Evolutionary conservation across 2,329 filamentous ascomycete species (phyloP).

Genomic region (Penicillium corylophilum): DNA sequence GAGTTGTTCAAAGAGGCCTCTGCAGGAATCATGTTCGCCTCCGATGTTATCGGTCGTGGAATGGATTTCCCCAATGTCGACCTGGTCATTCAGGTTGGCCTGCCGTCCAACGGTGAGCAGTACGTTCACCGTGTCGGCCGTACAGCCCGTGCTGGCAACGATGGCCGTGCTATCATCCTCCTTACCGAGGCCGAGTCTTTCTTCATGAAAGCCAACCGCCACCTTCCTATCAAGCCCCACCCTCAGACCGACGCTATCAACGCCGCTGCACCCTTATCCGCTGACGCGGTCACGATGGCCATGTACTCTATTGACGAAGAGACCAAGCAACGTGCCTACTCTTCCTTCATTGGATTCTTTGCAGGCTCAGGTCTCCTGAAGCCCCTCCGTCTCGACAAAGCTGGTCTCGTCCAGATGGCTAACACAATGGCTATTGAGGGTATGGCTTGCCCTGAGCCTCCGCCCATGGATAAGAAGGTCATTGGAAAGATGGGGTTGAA

Average conservation of each 20-base stretch:
- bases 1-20: constrained; percentile 34
- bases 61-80: constrained; percentile 55
- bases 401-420: constrained; percentile 37
- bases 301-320: constrained; percentile 32
- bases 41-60: constrained; percentile 47
- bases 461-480: constrained; percentile 38
- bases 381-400: constrained; percentile 32
- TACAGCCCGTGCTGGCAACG: constrained; percentile 60
- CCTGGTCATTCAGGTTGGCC: constrained; percentile 50
- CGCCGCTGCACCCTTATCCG: constrained; percentile 32
- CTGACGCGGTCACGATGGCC: constrained; percentile 28
- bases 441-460: constrained; percentile 39
- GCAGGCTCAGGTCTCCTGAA: constrained; percentile 33
- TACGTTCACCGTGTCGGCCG: constrained; percentile 56
- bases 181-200: constrained; percentile 54
- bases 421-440: constrained; percentile 38
- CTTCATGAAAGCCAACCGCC: constrained; percentile 51
- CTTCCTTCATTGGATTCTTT: constrained; percentile 38
- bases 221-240: constrained; percentile 53
- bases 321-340: constrained; percentile 38
- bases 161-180: constrained; percentile 55
- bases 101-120: constrained; percentile 53
- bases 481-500: constrained; percentile 44
- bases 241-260: constrained; percentile 42
- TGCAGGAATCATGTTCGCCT: constrained; percentile 53